A percentile compares a stretch with the other conserved stretches of the same genome.
phyloP scores from a whole-genome alignment of 306 rosid species.

The Comarum palustre region DNA sequence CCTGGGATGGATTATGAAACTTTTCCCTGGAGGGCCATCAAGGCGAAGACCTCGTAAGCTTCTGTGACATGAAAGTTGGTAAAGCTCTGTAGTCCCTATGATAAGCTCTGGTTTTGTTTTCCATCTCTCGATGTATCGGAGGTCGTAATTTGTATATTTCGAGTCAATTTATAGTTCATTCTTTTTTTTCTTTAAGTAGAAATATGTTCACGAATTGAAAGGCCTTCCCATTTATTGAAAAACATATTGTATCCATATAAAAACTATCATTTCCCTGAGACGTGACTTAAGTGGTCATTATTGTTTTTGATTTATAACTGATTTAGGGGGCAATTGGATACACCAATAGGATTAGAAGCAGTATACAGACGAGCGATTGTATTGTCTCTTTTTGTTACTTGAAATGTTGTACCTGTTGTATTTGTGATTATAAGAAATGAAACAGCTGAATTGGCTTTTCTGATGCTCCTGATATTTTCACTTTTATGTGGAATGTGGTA shows the following conservation, averaged over 20 bases:
- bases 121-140: slow-evolving; percentile 26
- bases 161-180: slow-evolving; percentile 49
- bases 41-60: slow-evolving; percentile 88
- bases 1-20: slow-evolving; percentile 97
- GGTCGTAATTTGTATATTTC: slow-evolving; percentile 62
- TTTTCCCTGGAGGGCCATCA: slow-evolving; percentile 94
- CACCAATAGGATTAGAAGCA: slow-evolving; percentile 20
- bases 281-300: slow-evolving; percentile 29
- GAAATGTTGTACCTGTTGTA: slow-evolving; percentile 1
- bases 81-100: slow-evolving; percentile 25
- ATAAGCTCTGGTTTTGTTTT: slow-evolving; percentile 30
- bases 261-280: slow-evolving; percentile 42
- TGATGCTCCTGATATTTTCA: background rate
- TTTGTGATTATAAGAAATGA: slow-evolving; percentile 4
- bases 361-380: slow-evolving; percentile 22
- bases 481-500: background rate
- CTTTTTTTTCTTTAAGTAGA: slow-evolving; percentile 33
- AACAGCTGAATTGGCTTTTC: background rate
- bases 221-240: slow-evolving; percentile 39
- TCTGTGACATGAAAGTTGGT: slow-evolving; percentile 44
- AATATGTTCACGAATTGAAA: slow-evolving; percentile 30
- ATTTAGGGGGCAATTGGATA: slow-evolving; percentile 36
- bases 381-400: background rate
- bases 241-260: background rate
- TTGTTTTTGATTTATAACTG: slow-evolving; percentile 27